These are phyloP conservation scores for Niveomyces coronatus DNA, from an alignment of 2,329 filamentous ascomycete species.

Conservation along the genomic window DNA sequence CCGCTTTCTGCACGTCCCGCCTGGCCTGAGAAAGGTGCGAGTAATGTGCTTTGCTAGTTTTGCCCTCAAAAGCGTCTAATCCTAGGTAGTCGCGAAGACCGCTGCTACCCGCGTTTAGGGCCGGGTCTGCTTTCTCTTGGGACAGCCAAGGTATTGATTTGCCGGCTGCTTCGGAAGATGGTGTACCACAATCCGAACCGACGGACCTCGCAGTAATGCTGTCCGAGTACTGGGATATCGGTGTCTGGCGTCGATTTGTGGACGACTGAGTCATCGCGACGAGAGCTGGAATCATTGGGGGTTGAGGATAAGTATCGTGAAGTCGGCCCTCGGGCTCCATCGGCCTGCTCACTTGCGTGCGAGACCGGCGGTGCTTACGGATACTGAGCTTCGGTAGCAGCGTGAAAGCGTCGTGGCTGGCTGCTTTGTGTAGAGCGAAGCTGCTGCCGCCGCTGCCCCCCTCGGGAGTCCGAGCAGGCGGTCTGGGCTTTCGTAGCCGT, in stretches of 20 bases:
- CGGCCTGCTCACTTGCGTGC: not conserved
- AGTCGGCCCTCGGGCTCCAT: not conserved
- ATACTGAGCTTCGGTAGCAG: constrained; percentile 12
- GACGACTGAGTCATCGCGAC: too few species aligned
- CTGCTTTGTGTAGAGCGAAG: constrained; percentile 15
- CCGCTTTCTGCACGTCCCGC: not conserved
- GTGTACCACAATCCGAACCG: too few species aligned
- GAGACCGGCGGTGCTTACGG: not conserved
- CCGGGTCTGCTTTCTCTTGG: too few species aligned
- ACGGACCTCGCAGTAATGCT: not conserved
- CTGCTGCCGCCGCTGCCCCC: constrained; percentile 11
- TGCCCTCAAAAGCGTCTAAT: constrained; percentile 3
- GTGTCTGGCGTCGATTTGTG: too few species aligned
- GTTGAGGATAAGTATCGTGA: not conserved
- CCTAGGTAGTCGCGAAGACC: not conserved
- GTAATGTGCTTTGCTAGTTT: not conserved
- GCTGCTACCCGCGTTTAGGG: not conserved
- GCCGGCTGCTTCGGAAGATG: too few species aligned
- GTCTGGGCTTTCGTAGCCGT: constrained; percentile 3
- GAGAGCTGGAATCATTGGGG: too few species aligned
- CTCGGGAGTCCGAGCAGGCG: not conserved
- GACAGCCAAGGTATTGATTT: too few species aligned
- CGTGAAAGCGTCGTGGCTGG: constrained; percentile 14
- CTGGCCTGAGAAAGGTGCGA: constrained; percentile 2
- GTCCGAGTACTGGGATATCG: not conserved